phyloP scores from a whole-genome alignment of 169 alveolate species.

The Cryptosporidium ryanae region DNA sequence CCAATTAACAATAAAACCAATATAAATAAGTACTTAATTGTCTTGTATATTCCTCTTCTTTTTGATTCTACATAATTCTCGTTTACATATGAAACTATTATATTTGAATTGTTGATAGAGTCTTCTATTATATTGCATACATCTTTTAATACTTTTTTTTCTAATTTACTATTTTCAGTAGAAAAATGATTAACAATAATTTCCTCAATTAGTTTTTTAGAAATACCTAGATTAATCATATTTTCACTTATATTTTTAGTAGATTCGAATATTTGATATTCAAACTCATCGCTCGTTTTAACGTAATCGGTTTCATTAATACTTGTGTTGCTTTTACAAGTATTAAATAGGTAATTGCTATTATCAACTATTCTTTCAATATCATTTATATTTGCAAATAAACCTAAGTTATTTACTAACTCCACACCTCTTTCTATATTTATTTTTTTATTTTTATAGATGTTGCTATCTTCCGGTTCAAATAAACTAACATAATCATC shows the following conservation, averaged over 20 bases:
- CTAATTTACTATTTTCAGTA: not conserved
- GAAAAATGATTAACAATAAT: constrained; percentile 8
- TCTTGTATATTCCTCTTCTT: not conserved
- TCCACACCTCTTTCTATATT: not conserved
- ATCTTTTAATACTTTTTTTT: constrained; percentile 4
- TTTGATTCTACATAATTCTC: constrained; percentile 2
- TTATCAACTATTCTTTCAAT: constrained; percentile 1
- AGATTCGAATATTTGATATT: constrained; percentile 2
- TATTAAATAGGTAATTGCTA: not conserved
- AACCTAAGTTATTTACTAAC: constrained; percentile 20
- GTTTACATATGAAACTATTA: constrained; percentile 2
- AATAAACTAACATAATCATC: constrained; percentile 35
- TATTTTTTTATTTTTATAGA: not conserved
- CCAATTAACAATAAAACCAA: not conserved
- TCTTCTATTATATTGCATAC: constrained; percentile 27
- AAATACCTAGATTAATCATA: constrained; percentile 28
- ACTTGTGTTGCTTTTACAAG: not conserved
- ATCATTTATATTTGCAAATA: constrained; percentile 37
- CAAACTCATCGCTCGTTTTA: constrained; percentile 4
- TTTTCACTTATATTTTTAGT: constrained; percentile 17
- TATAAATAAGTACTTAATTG: not conserved
- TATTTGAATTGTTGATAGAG: constrained; percentile 24
- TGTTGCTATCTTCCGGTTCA: not conserved
- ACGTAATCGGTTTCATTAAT: not conserved
- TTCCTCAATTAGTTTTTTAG: constrained; percentile 27